phyloP scores from a whole-genome alignment of 257 asterid species.

The Cinchona pubescens region DNA sequence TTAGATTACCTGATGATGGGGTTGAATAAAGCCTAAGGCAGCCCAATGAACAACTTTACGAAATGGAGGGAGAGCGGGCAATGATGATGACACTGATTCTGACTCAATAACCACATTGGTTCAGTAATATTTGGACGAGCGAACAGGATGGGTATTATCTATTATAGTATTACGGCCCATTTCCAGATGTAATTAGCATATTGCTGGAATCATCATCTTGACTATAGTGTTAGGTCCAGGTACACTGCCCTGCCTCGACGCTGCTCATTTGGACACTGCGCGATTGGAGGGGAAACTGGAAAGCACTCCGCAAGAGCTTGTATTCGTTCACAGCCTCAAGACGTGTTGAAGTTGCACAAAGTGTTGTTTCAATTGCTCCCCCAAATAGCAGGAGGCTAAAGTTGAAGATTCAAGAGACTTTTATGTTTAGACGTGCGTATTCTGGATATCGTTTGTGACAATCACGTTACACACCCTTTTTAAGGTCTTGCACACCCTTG shows the following conservation, averaged over 20 bases:
- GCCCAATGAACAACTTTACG: slow-evolving; percentile 6
- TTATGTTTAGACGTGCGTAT: neutral
- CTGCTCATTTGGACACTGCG: no score
- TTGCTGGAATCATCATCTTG: neutral
- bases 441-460: neutral
- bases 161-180: neutral
- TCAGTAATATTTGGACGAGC: neutral
- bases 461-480: neutral
- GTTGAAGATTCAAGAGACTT: neutral
- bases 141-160: no score
- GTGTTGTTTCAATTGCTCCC: no score
- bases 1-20: slow-evolving; percentile 1
- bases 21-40: slow-evolving; percentile 1
- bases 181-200: neutral
- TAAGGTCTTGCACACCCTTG: no score
- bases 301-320: no score
- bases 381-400: neutral
- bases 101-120: neutral
- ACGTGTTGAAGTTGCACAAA: no score
- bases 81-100: neutral
- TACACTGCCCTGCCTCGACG: no score
- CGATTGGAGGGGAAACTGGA: no score
- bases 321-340: no score
- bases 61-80: no score
- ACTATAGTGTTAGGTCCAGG: neutral